A percentile compares a stretch with the other conserved stretches of the same genome.
These are phyloP conservation scores for Bonnemaisonia californica DNA, from an alignment of 31 red algal genomes.

Conservation along the genomic window DNA sequence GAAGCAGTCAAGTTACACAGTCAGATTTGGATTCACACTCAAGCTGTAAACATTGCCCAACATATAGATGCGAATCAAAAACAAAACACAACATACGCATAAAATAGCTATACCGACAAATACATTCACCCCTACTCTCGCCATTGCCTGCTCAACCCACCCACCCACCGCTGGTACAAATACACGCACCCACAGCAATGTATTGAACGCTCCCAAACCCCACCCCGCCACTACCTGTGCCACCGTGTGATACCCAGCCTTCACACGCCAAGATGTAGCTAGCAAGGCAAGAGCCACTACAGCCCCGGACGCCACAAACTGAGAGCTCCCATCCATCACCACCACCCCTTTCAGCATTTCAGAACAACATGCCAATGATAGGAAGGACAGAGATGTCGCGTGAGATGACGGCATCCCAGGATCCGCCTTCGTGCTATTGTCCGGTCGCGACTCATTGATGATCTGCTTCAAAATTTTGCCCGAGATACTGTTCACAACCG, in stretches of 20 bases:
- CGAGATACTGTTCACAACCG: conserved; percentile 13
- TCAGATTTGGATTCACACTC: too few species aligned
- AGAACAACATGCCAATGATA: conserved; percentile 16
- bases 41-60: too few species aligned
- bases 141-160: conserved; percentile 2
- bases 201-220: conserved; percentile 28
- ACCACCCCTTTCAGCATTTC: background rate
- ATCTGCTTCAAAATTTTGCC: conserved; percentile 41
- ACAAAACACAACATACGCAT: conserved; percentile 48
- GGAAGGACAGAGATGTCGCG: conserved; percentile 62
- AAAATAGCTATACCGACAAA: conserved; percentile 7
- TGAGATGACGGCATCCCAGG: conserved; percentile 80
- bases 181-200: conserved; percentile 9
- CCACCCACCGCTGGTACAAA: conserved; percentile 12
- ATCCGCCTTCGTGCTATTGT: conserved; percentile 6
- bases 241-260: conserved; percentile 71
- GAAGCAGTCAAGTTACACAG: too few species aligned
- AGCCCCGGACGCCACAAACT: conserved; percentile 4
- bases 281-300: conserved; percentile 9
- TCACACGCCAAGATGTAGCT: conserved; percentile 53
- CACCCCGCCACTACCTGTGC: conserved; percentile 65
- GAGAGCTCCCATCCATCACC: background rate
- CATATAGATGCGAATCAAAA: too few species aligned
- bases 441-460: conserved; percentile 56
- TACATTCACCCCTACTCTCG: background rate